Evolutionary conservation across 768 basidiomycete genomes (phyloP), one percentile per base, ranked within the genome.

Genomic region (Hydnum rufescens): DNA sequence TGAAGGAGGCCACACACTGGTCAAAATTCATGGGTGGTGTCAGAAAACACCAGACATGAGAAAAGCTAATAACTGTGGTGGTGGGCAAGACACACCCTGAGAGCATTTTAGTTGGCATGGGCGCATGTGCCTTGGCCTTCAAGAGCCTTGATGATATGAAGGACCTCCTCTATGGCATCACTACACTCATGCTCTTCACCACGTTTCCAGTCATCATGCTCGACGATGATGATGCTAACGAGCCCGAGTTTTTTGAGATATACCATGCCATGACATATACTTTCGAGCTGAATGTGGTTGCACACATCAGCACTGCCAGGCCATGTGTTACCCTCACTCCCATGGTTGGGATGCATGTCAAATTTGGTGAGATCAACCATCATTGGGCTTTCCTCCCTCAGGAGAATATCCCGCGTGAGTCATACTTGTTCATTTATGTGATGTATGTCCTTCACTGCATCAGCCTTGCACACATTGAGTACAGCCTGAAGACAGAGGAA

Each of bases 221-320:
- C 95, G 49, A 95, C 77, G 54, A 97, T 84, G 57, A 99, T 87
- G 59, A 99, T 88, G 57, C 84, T 84, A 59, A 96, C 85, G 19
- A 99, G 73, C 1, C 95, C 95, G 18, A 97, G 80, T 62, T 92
- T 93, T 64, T 93, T 85, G 46, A 99, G 76, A 64, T 95, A 90
- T 36, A 92, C 85, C 69, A 99, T 76, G 51, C 95, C 95, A 36
- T 81, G 76, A 36, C 83, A 79, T 58, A 99, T 87, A 63, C 90
- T 92, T 58, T 93, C 86, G 54, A 97, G 76, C 60, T 96, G 95
- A 4, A 78, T 73, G 65, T 93, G 82, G 5, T 78, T 82, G 63
- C 97, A 97, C n/a, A n/a, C n/a, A n/a, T n/a, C n/a, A n/a, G n/a
- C n/a, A n/a, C n/a, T n/a, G n/a, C n/a, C n/a, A n/a, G n/a, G n/a